Evolutionary conservation across 352 stramenopile species (phyloP).

Genomic region (Pythium grandisporangium): DNA sequence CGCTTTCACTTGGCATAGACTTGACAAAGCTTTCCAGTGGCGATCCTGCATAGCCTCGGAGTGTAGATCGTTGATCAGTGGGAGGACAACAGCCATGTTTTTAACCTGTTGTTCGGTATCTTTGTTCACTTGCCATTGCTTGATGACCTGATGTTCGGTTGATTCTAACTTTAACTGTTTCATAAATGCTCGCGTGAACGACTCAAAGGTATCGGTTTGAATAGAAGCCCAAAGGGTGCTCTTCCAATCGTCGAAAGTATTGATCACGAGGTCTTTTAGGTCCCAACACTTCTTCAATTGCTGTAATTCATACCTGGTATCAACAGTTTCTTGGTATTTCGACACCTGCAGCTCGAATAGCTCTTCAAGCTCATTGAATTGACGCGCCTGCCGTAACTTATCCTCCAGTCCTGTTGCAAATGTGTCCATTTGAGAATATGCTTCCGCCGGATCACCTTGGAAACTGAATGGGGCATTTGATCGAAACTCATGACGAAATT

Average conservation of each 20-base stretch:
- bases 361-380: slow-evolving; percentile 84
- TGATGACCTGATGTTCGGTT: slow-evolving; percentile 77
- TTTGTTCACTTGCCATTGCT: slow-evolving; percentile 84
- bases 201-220: slow-evolving; percentile 74
- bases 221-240: slow-evolving; percentile 74
- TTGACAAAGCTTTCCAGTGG: slow-evolving; percentile 89
- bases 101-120: slow-evolving; percentile 82
- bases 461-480: slow-evolving; percentile 93
- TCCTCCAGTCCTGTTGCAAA: slow-evolving; percentile 61
- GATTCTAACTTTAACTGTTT: slow-evolving; percentile 82
- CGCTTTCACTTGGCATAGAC: slow-evolving; percentile 79
- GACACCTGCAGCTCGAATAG: slow-evolving; percentile 83
- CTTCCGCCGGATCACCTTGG: slow-evolving; percentile 64
- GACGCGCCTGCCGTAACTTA: slow-evolving; percentile 74
- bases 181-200: slow-evolving; percentile 69
- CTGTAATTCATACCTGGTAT: slow-evolving; percentile 83
- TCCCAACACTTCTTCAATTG: slow-evolving; percentile 86
- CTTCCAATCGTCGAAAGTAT: slow-evolving; percentile 84
- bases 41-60: slow-evolving; percentile 91
- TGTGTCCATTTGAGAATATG: slow-evolving; percentile 77
- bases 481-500: slow-evolving; percentile 93
- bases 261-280: slow-evolving; percentile 69
- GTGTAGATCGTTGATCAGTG: slow-evolving; percentile 93
- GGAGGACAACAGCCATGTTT: slow-evolving; percentile 79
- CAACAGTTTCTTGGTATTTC: slow-evolving; percentile 83